Conservation (phyloP, 352 stramenopile genomes). For the Phytophthora cactorum region DNA sequence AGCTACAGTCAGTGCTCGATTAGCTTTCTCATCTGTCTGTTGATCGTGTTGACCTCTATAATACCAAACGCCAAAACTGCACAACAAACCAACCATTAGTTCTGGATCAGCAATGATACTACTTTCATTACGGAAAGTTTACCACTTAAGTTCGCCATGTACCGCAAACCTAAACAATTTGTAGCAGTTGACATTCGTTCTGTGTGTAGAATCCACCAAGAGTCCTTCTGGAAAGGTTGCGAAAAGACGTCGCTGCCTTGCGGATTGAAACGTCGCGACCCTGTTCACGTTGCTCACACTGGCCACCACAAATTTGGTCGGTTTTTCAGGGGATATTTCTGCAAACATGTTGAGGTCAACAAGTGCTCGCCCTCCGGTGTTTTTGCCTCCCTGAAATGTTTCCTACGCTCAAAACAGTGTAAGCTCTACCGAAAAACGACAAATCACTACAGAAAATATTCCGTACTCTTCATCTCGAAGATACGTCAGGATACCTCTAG, state of each 20-base stretch:
- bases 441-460: too few relatives aligned
- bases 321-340: too few relatives aligned
- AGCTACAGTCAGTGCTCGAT: constrained; percentile 1
- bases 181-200: constrained; percentile 16
- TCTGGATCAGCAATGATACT: too few relatives aligned
- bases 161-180: constrained; percentile 10
- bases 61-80: not conserved
- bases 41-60: constrained; percentile 14
- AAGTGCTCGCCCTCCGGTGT: too few relatives aligned
- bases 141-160: not conserved
- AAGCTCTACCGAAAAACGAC: too few relatives aligned
- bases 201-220: constrained; percentile 19
- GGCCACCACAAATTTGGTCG: constrained; percentile 5
- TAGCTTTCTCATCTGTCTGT: constrained; percentile 6
- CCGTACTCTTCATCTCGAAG: too few relatives aligned
- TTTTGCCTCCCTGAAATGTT: too few relatives aligned
- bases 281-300: constrained; percentile 3
- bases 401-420: too few relatives aligned
- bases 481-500: too few relatives aligned
- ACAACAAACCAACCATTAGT: too few relatives aligned
- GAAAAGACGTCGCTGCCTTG: constrained; percentile 13
- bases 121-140: too few relatives aligned
- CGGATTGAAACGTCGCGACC: constrained; percentile 11
- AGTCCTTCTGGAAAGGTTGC: constrained; percentile 14
- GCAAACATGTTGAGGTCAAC: too few relatives aligned